Conservation (phyloP, 257 asterid species). For the Jasminum sambac region DNA sequence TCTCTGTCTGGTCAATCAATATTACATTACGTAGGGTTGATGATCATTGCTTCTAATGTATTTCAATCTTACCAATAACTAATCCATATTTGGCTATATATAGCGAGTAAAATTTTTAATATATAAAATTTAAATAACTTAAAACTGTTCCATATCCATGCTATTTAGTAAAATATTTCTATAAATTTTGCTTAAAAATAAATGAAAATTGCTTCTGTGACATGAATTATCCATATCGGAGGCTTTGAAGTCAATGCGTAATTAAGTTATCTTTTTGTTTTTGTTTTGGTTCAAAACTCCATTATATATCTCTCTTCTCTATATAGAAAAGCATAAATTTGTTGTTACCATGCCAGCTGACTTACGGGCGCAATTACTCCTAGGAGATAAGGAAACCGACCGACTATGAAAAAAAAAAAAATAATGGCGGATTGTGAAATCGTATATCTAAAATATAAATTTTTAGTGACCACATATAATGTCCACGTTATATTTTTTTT, state of each 20-base stretch:
- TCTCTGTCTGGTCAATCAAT: too few relatives aligned
- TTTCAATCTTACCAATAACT: too few relatives aligned
- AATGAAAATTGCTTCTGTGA: constrained; percentile 2
- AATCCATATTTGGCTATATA: too few relatives aligned
- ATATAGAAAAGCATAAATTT: constrained; percentile 31
- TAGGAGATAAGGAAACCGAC: constrained; percentile 23
- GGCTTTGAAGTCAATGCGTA: not conserved
- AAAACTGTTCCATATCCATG: too few relatives aligned
- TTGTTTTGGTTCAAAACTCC: too few relatives aligned
- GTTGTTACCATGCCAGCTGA: constrained; percentile 31
- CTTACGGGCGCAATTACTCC: not conserved
- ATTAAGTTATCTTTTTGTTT: too few relatives aligned
- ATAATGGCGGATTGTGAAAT: constrained; percentile 5
- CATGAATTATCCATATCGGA: constrained; percentile 19
- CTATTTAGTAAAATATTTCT: too few relatives aligned
- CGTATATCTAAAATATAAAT: constrained; percentile 2
- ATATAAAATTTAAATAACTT: too few relatives aligned
- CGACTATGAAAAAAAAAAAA: not conserved
- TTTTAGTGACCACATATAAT: not conserved
- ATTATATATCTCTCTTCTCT: not conserved
- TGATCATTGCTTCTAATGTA: too few relatives aligned
- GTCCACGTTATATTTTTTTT: too few relatives aligned
- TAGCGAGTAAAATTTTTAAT: too few relatives aligned
- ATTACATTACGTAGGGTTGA: too few relatives aligned
- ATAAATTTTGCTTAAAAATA: not conserved